A percentile compares a stretch with the other conserved stretches of the same genome.
These are phyloP conservation scores for Botryotinia narcissicola DNA, from an alignment of 2,329 filamentous ascomycete species.

Conservation along the genomic window DNA sequence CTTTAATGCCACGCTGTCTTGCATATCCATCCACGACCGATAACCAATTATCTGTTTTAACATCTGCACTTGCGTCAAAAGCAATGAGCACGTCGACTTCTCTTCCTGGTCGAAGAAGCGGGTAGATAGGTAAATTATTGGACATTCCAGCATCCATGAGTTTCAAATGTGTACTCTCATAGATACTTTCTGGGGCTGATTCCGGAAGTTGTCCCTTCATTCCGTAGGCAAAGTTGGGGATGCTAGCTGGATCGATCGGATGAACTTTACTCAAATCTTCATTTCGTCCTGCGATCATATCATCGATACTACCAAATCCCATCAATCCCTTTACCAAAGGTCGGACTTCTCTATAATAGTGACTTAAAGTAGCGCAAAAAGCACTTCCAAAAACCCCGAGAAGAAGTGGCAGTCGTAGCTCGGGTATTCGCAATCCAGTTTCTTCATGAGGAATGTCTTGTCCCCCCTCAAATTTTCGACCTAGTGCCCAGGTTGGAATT, in stretches of 20 bases:
- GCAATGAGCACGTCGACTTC: conserved; percentile 87
- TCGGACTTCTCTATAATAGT: conserved; percentile 94
- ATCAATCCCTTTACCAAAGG: conserved; percentile 73
- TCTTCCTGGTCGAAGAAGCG: conserved; percentile 81
- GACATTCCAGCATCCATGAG: conserved; percentile 99
- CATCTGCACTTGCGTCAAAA: conserved; percentile 89
- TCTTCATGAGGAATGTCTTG: conserved; percentile 63
- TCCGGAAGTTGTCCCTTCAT: conserved; percentile 73
- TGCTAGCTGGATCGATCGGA: conserved; percentile 84
- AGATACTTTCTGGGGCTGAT: conserved; percentile 75
- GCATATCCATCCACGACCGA: conserved; percentile 92
- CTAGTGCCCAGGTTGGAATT: conserved; percentile 92
- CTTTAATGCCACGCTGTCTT: conserved; percentile 82
- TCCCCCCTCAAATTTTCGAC: conserved; percentile 76
- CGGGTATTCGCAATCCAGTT: conserved; percentile 70
- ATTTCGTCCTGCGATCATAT: conserved; percentile 77
- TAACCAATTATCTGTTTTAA: conserved; percentile 94
- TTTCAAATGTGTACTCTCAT: conserved; percentile 67
- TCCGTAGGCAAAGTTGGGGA: conserved; percentile 85
- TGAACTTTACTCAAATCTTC: conserved; percentile 88
- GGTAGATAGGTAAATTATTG: conserved; percentile 96
- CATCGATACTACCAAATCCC: conserved; percentile 75
- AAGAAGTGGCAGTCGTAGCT: conserved; percentile 77
- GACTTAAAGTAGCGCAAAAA: conserved; percentile 91
- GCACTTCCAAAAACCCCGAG: conserved; percentile 96